Evolutionary conservation across 352 stramenopile genomes (phyloP).

Genomic region (Halophytophthora polymorphica): DNA sequence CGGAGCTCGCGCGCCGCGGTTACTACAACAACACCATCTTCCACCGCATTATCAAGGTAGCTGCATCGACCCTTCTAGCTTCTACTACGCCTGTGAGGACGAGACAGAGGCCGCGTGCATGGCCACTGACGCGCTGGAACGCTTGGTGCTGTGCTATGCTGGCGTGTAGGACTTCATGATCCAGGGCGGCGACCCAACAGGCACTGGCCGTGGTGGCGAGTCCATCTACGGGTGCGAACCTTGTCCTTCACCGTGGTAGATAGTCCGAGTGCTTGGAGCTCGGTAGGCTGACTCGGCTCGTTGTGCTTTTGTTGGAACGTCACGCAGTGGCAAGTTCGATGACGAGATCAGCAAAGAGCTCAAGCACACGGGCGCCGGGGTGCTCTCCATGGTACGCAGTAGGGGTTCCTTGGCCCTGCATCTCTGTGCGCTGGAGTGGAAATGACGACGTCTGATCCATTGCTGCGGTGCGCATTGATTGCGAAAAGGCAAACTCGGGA

Average conservation of each 20-base stretch:
- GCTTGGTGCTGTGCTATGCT: neutral
- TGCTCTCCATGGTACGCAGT: slow-evolving; percentile 81
- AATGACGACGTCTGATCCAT: neutral
- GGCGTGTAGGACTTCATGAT: slow-evolving; percentile 92
- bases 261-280: too few species aligned
- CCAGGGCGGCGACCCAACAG: slow-evolving; percentile 93
- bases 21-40: slow-evolving; percentile 97
- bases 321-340: slow-evolving; percentile 87
- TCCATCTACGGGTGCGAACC: slow-evolving; percentile 86
- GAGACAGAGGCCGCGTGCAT: neutral
- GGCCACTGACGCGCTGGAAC: neutral
- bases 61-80: neutral
- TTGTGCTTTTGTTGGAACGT: neutral
- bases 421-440: neutral
- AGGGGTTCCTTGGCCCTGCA: neutral
- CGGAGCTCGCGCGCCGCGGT: slow-evolving; percentile 86
- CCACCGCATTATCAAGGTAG: slow-evolving; percentile 92
- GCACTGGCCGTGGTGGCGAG: slow-evolving; percentile 90
- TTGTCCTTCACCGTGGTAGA: too few species aligned
- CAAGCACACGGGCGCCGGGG: slow-evolving; percentile 92
- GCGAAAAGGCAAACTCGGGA: slow-evolving; percentile 79
- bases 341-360: slow-evolving; percentile 92
- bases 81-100: neutral
- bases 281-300: neutral
- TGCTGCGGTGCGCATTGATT: slow-evolving; percentile 1